phyloP scores from a whole-genome alignment of 2,329 filamentous ascomycete species.

The Gremmenia infestans region DNA sequence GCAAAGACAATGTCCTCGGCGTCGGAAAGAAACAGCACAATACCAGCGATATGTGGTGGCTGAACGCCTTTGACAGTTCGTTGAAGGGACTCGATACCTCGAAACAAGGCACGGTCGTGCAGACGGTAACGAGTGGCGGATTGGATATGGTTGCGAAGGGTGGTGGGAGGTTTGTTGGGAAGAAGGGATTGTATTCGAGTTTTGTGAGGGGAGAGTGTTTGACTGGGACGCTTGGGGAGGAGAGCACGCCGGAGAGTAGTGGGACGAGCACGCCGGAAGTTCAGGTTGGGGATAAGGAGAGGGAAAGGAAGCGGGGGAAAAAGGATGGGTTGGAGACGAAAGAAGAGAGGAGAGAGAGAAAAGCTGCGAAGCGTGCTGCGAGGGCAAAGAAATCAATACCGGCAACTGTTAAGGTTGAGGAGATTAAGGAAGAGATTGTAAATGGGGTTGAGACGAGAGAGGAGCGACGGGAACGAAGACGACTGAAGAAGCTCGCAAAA shows the following conservation, averaged over 20 bases:
- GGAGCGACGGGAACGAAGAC: conserved; percentile 35
- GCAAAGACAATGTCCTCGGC: conserved; percentile 76
- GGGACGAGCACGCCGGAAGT: conserved; percentile 14
- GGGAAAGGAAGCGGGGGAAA: conserved; percentile 28
- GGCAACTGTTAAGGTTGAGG: conserved; percentile 19
- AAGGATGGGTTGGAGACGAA: conserved; percentile 26
- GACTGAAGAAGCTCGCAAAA: conserved; percentile 30
- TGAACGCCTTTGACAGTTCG: conserved; percentile 88
- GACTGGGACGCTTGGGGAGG: conserved; percentile 56
- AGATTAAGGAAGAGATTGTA: conserved; percentile 18
- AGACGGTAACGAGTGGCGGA: conserved; percentile 50
- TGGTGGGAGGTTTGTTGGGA: conserved; percentile 52
- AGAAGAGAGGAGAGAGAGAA: conserved; percentile 34
- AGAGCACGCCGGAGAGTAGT: conserved; percentile 12
- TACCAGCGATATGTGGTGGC: conserved; percentile 88
- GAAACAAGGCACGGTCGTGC: conserved; percentile 48
- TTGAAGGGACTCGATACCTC: conserved; percentile 71
- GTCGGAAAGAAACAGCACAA: conserved; percentile 68
- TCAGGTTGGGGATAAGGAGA: conserved; percentile 27
- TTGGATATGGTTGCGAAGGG: conserved; percentile 53
- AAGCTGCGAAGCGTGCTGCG: conserved; percentile 33
- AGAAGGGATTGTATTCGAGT: conserved; percentile 63
- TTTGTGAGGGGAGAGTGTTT: conserved; percentile 82
- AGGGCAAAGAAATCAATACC: conserved; percentile 15
- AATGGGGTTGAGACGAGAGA: conserved; percentile 28